Evolutionary conservation across 2,329 filamentous ascomycete species (phyloP), one percentile per base, ranked within the genome.

Genomic region (Aspergillus sp.): DNA sequence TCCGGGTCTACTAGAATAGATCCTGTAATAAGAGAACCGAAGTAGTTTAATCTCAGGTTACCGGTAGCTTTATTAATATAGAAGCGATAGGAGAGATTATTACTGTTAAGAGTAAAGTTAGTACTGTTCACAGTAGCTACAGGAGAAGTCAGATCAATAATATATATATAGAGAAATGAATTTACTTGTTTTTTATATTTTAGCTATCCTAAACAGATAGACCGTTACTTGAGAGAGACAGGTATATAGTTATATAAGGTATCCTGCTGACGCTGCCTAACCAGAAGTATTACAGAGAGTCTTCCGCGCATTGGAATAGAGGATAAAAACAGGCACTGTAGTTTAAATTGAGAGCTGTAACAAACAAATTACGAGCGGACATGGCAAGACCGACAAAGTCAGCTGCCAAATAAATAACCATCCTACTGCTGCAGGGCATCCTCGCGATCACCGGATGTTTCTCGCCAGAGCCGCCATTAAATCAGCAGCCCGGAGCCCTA

Each of bases 21-120:
- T 51, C 86, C 85, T 3, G 79, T 79, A 3, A 81, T 76, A 1
- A 76, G 78, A 11, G 80, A 84, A 42, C 86, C 86, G 61, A 86
- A 88, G 65, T 88, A 85, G 63, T 87, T 84, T 0, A 82, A 80
- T 15, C 84, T 68, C 39, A 88, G 76, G 54, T 88, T 85, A 3
- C 82, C 80, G 0, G 80, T 83, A 7, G 66, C 66, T 3, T 79
- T 71, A 60, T 88, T 82, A 45, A 87, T 83, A 61, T 87, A 86
- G 68, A 88, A 87, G 44, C 83, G 82, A 64, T 88, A 88, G 1
- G 85, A 86, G 30, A 86, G 76, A 61, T 77, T 76, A 46, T 81
- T 73, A 24, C 82, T 84, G 30, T 83, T 83, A 47, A 87, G 74
- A 2, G 82, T 78, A 61, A 87, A 87, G 15, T 79, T 80, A 3